Base-by-base conservation (phyloP, 306 rosid genomes). In the Leucaena leucocephala region DNA sequence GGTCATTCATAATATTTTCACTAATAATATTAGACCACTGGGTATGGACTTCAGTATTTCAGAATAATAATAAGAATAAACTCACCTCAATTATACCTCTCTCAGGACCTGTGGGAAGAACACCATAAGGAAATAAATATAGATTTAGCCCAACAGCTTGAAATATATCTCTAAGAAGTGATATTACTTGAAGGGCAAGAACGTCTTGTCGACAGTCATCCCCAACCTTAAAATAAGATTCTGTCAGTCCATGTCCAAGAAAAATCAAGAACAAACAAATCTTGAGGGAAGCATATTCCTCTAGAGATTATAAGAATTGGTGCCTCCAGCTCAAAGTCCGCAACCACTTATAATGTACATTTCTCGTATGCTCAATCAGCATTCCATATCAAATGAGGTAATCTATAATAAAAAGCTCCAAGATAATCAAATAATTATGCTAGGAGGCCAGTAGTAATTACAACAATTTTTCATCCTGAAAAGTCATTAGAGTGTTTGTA, bases 151-250 rank as follows among this genome's bases (percentile, higher is more conserved):
- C 99, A 75, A 91, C 91, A 5, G 99, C 94, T 88, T 86, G 87
- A 91, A 92, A 95, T 85, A 93, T 86, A 88, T 93, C 99, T 85
- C 99, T 86, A 68, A 95, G 96, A 76, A 95, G 96, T 27, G 99
- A 55, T 82, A 95, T 95, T 78, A 95, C 98, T 93, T 95, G 99
- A 86, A 95, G 97, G 79, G 99, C 99, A 78, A 95, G 98, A 82
- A 95, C 97, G 83, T 95, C 99, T 88, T 95, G 99, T 76, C 99
- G 90, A 85, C 99, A 95, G 87, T 95, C 99, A 84, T 95, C 99
- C 89, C 99, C 99, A 77, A 92, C 98, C 99, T 92, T 73, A 35
- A 84, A 85, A 14, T 7, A 83, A 84, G 44, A 73, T 73, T 63
- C 16, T 34, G 75, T 86, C 63, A 88, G 52, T 42, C 73, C 73